Base-by-base conservation (phyloP, 805 yeast species). In the Ogataea trehaloabstinens region DNA sequence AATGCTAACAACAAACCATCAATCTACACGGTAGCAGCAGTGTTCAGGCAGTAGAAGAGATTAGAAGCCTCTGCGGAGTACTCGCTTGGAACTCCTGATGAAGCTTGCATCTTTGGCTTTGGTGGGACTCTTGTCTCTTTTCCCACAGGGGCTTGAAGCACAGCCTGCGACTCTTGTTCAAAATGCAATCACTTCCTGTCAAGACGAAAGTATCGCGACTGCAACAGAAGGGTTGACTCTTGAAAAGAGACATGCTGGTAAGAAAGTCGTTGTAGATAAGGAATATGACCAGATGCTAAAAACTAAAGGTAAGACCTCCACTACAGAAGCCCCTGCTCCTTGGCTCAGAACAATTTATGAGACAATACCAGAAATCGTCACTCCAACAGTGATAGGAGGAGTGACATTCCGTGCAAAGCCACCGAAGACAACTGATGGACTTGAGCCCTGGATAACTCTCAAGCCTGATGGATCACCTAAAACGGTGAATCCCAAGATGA, bases 361-460 rank as follows among this genome's bases (percentile, higher is more conserved):
- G 1, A 62, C 74, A 1, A 53, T 71, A 8, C 64, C 51, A 5
- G 93, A 84, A 55, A 68, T 84, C 21, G 82, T 80, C 20, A 68
- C 72, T 0, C 87, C 87, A 4, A 75, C 83, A 0, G 78, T 78
- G 17, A 70, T 80, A 46, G 82, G 71, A 11, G 82, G 82, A 15
- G 75, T 81, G 44, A 79, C 85, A 0, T 74, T 80, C 56, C 68
- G 74, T 40, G 78, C 80, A 19, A 81, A 82, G 45, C 87, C 91
- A 0, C 88, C 95, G 2, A 67, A 68, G 0, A 64, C 71, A 1
- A 76, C 87, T 4, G 69, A 80, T 48, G 82, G 85, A 7, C 72
- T 87, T 46, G 80, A 78, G 42, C 88, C 87, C 6, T 88, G 96
- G 96, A 68, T 88, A 28, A 75, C 87, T 2, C 68, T 88, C 54